These are phyloP conservation scores for Cryptosporidium meleagridis DNA, from an alignment of 169 alveolate species.

Conservation along the genomic window DNA sequence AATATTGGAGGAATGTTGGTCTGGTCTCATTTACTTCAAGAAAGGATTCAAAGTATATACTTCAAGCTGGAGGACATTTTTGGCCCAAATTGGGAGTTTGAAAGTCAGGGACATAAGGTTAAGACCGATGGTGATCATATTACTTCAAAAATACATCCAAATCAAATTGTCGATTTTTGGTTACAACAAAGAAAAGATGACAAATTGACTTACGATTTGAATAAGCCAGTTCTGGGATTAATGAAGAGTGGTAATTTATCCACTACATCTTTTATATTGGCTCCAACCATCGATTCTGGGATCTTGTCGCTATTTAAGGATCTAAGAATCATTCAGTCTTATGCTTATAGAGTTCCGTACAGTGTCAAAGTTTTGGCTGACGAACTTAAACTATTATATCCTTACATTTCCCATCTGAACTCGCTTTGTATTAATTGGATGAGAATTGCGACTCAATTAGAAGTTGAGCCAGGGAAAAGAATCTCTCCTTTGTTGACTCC, in stretches of 20 bases:
- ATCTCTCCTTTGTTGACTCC: constrained; percentile 67
- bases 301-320: constrained; percentile 80
- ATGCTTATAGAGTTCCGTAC: constrained; percentile 88
- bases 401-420: constrained; percentile 84
- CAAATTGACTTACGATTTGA: constrained; percentile 77
- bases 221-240: constrained; percentile 82
- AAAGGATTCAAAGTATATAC: constrained; percentile 93
- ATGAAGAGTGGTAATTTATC: constrained; percentile 76
- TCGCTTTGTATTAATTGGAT: constrained; percentile 77
- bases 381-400: constrained; percentile 92
- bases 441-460: constrained; percentile 57
- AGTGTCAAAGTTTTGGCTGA: constrained; percentile 89
- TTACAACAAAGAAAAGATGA: constrained; percentile 83
- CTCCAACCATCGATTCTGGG: constrained; percentile 86
- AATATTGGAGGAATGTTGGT: constrained; percentile 92
- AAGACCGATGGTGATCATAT: constrained; percentile 93
- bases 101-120: constrained; percentile 86
- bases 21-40: constrained; percentile 94
- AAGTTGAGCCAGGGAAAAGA: constrained; percentile 58
- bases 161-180: constrained; percentile 87
- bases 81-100: constrained; percentile 73
- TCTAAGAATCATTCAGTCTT: constrained; percentile 84
- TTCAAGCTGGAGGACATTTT: constrained; percentile 82
- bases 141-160: constrained; percentile 83
- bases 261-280: constrained; percentile 85